Evolutionary conservation across 1,284 basidiomycete genomes (phyloP).

Genomic region (Nidula niveotomentosa): DNA sequence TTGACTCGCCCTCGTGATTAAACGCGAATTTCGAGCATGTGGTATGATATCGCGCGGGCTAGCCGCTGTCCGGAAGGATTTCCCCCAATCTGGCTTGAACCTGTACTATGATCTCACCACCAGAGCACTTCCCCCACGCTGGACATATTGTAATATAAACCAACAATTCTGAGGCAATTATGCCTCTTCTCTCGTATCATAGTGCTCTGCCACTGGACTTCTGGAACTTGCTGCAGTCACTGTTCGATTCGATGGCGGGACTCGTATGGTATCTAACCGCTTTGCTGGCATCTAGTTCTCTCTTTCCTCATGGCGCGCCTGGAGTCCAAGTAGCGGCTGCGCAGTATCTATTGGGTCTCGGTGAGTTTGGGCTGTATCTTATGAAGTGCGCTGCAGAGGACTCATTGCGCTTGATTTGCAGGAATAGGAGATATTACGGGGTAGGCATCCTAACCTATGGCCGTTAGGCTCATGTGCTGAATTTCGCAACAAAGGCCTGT

Average conservation of each 20-base stretch:
- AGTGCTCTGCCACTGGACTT: constrained; percentile 29
- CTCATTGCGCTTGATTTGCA: constrained; percentile 16
- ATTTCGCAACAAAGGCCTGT: constrained; percentile 48
- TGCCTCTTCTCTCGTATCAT: constrained; percentile 30
- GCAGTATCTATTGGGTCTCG: constrained; percentile 60
- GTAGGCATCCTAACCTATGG: constrained; percentile 30
- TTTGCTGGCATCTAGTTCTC: constrained; percentile 32
- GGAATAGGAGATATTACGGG: constrained; percentile 82
- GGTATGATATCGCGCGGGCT: not conserved
- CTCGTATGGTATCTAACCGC: constrained; percentile 38
- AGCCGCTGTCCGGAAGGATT: not conserved
- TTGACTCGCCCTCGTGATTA: not conserved
- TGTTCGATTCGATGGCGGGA: constrained; percentile 33
- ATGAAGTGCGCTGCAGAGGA: not conserved
- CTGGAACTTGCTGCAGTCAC: constrained; percentile 28
- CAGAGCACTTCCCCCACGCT: not conserved
- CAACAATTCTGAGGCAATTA: constrained; percentile 5
- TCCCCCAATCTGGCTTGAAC: not conserved
- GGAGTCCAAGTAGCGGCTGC: constrained; percentile 26
- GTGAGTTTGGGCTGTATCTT: constrained; percentile 29
- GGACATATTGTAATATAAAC: not conserved
- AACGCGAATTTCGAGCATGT: not conserved
- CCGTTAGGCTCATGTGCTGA: constrained; percentile 4
- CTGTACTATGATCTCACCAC: not conserved
- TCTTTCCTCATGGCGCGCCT: constrained; percentile 22